These are phyloP conservation scores for Nakazawaea siamensis DNA, from an alignment of 805 yeast species.

Conservation along the genomic window DNA sequence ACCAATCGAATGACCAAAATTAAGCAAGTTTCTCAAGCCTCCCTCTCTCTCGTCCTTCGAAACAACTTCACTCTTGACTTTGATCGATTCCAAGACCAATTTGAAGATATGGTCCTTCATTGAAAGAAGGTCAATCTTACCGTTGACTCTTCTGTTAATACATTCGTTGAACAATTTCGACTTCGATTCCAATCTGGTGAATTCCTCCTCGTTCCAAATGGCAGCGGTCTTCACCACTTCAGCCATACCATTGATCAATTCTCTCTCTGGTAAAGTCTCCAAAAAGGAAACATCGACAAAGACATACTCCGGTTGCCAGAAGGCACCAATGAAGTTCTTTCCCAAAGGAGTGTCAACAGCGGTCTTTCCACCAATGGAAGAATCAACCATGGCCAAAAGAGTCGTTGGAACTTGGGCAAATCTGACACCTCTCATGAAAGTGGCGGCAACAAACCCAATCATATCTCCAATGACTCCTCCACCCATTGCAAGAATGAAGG, in stretches of 20 bases:
- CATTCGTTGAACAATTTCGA: slow-evolving; percentile 61
- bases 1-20: slow-evolving; percentile 96
- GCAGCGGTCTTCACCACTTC: slow-evolving; percentile 98
- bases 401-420: slow-evolving; percentile 94
- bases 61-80: slow-evolving; percentile 91
- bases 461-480: slow-evolving; percentile 99
- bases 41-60: slow-evolving; percentile 93
- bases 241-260: slow-evolving; percentile 96
- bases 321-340: slow-evolving; percentile 92
- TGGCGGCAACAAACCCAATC: slow-evolving; percentile 99
- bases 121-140: slow-evolving; percentile 53
- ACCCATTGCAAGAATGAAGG: slow-evolving; percentile 89
- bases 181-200: slow-evolving; percentile 72
- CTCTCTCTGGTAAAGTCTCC: slow-evolving; percentile 84
- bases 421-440: slow-evolving; percentile 96
- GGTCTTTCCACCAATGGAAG: slow-evolving; percentile 96
- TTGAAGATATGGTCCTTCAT: slow-evolving; percentile 69
- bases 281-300: slow-evolving; percentile 84
- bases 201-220: slow-evolving; percentile 90
- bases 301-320: slow-evolving; percentile 91
- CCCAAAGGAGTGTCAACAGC: slow-evolving; percentile 97
- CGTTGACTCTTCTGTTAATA: slow-evolving; percentile 35
- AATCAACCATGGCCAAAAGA: slow-evolving; percentile 92
- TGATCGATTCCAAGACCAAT: slow-evolving; percentile 77
- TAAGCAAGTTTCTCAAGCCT: slow-evolving; percentile 82